Percentiles rank a stretch among this genome's conserved stretches.
Conservation (phyloP, 345 rosid genomes). For the Pistacia vera region DNA sequence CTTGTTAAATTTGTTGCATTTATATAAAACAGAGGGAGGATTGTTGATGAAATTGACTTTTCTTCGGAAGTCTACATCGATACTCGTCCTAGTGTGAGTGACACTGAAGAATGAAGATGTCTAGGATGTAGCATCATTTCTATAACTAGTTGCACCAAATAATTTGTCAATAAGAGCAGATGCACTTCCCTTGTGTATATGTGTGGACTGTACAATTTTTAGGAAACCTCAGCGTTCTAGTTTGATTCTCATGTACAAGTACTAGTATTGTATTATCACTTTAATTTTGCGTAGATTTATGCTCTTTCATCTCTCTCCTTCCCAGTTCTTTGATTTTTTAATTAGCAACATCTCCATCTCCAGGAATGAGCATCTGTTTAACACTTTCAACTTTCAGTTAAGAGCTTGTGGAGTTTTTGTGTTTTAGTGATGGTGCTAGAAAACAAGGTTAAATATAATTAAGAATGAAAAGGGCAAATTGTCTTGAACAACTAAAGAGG, state of each 20-base stretch:
- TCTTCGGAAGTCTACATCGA: slow-evolving; percentile 63
- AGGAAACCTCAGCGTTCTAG: neutral
- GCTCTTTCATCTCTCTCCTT: neutral
- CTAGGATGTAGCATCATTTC: slow-evolving; percentile 8
- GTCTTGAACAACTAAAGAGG: no score
- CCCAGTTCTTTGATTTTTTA: neutral
- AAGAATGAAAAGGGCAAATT: no score
- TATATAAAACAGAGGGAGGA: slow-evolving; percentile 53
- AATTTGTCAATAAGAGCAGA: slow-evolving; percentile 1
- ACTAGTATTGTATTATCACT: neutral
- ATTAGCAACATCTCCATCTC: neutral
- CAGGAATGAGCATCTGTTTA: neutral
- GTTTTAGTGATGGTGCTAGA: no score
- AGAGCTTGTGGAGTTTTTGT: no score
- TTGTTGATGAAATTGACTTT: slow-evolving; percentile 75
- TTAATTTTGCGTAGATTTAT: neutral
- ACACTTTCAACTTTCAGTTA: neutral
- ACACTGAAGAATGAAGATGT: slow-evolving; percentile 50
- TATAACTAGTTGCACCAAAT: neutral
- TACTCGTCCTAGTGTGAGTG: slow-evolving; percentile 55
- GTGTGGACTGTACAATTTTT: neutral
- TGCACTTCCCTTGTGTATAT: slow-evolving; percentile 3
- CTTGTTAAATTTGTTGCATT: neutral
- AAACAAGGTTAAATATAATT: no score
- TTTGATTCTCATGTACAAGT: neutral